Evolutionary conservation across 139 green algal genomes (phyloP), one percentile per base, ranked within the genome.

Genomic region (Micractinium sp.): DNA sequence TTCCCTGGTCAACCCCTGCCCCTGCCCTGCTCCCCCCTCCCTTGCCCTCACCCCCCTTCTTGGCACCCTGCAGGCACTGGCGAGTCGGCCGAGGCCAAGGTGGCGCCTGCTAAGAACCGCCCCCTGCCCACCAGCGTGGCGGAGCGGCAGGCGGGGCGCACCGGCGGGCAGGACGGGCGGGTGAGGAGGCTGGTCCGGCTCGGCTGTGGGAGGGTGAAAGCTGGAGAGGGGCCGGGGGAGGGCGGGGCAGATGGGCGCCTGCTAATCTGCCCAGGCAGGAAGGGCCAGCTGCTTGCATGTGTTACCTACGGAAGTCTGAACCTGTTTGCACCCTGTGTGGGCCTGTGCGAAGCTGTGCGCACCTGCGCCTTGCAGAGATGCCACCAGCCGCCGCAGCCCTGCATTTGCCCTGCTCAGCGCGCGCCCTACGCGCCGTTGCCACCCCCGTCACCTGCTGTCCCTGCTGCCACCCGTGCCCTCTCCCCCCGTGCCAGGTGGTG

Each of bases 101-200:
- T 76, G 35, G 35, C 33, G 0, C 33, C 20, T 1, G 61, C 35
- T 7, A 38, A 19, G 33, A 38, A 66, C 35, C 83, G 83, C 25
- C 29, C 38, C 1, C 7, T 87, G 67, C 83, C 83, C 16, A 80
- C 67, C 25, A 33, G 20, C 7, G 39, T 87, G 67, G 18, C 38
- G 16, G 83, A 87, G 83, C 66, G n/a, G 20, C 67, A 87, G 83
- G 83, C 83, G 19, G 83, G 83, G 38, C 83, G 83, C 36, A 79
- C 71, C 2, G 83, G 83, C 29, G 83, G 83, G 36, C 36, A 39
- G 14, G 83, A 87, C 29, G 67, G 71, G 27, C 73, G 39, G 81
- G 81, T 73, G 56, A 53, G 81, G 53, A 3, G 63, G 15, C 14
- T 67, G 60, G 60, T 16, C 20, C 7, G 63, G 63, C 63, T 71